These are phyloP conservation scores for Psidium friedrichsthalianum DNA, from an alignment of 345 rosid genomes.

Conservation along the genomic window DNA sequence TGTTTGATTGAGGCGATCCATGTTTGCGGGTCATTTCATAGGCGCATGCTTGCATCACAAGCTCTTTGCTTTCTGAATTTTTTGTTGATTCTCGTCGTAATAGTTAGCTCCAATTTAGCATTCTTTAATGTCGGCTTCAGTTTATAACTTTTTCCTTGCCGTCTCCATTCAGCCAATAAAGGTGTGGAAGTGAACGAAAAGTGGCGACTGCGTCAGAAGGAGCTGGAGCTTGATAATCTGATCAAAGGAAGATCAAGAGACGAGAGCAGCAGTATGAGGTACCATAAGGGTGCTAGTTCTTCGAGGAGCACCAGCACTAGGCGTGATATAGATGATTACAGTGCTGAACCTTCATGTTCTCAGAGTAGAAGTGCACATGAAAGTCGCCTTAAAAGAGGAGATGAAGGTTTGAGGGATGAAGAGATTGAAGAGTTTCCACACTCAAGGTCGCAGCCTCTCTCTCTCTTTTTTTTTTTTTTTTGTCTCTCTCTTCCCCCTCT, in stretches of 20 bases:
- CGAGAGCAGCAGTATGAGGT: conserved; percentile 16
- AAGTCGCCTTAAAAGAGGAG: conserved; percentile 18
- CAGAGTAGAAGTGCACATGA: conserved; percentile 20
- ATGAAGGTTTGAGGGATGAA: conserved; percentile 57
- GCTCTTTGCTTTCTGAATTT: not conserved
- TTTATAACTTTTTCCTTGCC: not conserved
- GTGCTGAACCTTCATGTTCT: conserved; percentile 16
- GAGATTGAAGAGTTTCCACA: conserved; percentile 67
- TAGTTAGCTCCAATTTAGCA: not conserved
- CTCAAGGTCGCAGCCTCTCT: conserved; percentile 34
- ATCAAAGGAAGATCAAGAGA: conserved; percentile 30
- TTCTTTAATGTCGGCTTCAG: not conserved
- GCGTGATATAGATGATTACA: conserved; percentile 10
- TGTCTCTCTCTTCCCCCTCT: not conserved
- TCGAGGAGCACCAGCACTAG: conserved; percentile 18
- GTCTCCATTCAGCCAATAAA: conserved; percentile 51
- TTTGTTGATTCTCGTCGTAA: not conserved
- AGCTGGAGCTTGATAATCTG: conserved; percentile 45
- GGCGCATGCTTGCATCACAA: not conserved
- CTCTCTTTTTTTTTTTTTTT: too few species aligned
- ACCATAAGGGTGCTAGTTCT: conserved; percentile 3
- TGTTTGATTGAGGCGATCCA: not conserved
- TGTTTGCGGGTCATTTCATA: not conserved
- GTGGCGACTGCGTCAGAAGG: conserved; percentile 75
- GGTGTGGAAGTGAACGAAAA: conserved; percentile 73